Conservation (phyloP, 106 monocot genomes). For the Gastrodia elata region DNA sequence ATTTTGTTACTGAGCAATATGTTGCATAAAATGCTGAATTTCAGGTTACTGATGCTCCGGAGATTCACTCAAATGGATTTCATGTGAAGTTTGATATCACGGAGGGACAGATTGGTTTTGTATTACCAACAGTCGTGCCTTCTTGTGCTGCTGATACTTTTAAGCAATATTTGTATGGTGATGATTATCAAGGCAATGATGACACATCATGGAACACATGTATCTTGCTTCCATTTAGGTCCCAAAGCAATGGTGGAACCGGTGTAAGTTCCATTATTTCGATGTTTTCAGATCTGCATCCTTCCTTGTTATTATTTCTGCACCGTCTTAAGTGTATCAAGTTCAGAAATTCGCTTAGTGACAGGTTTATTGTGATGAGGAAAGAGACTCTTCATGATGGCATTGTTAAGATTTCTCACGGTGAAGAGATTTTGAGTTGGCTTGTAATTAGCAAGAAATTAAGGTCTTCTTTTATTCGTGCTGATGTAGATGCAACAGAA, state of each 20-base stretch:
- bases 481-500: slow-evolving; percentile 79
- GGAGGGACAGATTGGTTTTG: slow-evolving; percentile 96
- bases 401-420: slow-evolving; percentile 77
- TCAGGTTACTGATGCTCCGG: slow-evolving; percentile 94
- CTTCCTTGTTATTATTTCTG: slow-evolving; percentile 81
- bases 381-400: slow-evolving; percentile 60
- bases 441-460: slow-evolving; percentile 65
- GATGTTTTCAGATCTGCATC: slow-evolving; percentile 94
- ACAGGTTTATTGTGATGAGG: slow-evolving; percentile 54
- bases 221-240: slow-evolving; percentile 83
- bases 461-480: slow-evolving; percentile 31
- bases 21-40: background rate
- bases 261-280: slow-evolving; percentile 50
- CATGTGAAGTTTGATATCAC: slow-evolving; percentile 93
- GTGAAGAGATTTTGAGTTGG: slow-evolving; percentile 82
- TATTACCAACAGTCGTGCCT: slow-evolving; percentile 73
- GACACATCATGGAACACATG: slow-evolving; percentile 70
- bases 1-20: background rate
- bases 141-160: slow-evolving; percentile 42
- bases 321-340: slow-evolving; percentile 75
- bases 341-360: slow-evolving; percentile 65
- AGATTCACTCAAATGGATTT: slow-evolving; percentile 93
- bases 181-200: slow-evolving; percentile 14
- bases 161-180: slow-evolving; percentile 34
- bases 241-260: slow-evolving; percentile 32